Evolutionary conservation across 495 filamentous ascomycete genomes (phyloP).

Genomic region (Neurospora tetraspora): DNA sequence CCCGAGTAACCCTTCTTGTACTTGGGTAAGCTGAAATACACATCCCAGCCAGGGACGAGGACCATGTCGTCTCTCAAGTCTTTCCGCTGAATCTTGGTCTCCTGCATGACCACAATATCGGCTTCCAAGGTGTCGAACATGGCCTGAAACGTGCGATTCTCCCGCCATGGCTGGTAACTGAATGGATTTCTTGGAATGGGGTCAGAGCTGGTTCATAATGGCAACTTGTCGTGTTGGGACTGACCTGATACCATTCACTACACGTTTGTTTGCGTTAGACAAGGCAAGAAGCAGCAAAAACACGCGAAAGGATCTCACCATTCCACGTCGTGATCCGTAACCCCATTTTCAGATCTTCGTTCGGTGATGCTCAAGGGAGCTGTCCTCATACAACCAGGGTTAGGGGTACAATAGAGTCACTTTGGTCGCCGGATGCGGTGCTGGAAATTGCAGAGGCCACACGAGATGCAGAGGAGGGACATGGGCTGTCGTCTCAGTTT

Average conservation of each 20-base stretch:
- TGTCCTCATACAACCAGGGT: background rate
- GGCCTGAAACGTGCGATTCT: conserved; percentile 73
- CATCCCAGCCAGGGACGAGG: conserved; percentile 90
- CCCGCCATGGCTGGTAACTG: conserved; percentile 88
- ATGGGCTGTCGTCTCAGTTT: background rate
- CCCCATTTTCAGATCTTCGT: conserved; percentile 41
- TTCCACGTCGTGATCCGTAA: conserved; percentile 89
- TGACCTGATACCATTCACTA: conserved; percentile 91
- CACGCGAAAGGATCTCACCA: conserved; percentile 38
- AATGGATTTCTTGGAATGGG: conserved; percentile 67
- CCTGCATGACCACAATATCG: conserved; percentile 91
- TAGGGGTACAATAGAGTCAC: background rate
- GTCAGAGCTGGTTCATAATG: background rate
- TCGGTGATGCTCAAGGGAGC: background rate
- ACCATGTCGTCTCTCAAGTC: conserved; percentile 96
- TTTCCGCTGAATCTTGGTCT: conserved; percentile 93
- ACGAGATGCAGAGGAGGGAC: background rate
- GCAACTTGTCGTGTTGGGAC: conserved; percentile 5
- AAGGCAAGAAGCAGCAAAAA: conserved; percentile 8
- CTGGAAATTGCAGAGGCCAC: background rate
- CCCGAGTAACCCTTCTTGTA: conserved; percentile 98
- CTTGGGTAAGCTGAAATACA: conserved; percentile 84
- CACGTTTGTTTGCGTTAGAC: background rate
- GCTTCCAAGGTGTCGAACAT: conserved; percentile 95
- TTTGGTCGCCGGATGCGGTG: background rate